A percentile compares a stretch with the other conserved stretches of the same genome.
These are phyloP conservation scores for Rhododendron mucronatum DNA, from an alignment of 148 eudicot genomes.

Conservation along the genomic window DNA sequence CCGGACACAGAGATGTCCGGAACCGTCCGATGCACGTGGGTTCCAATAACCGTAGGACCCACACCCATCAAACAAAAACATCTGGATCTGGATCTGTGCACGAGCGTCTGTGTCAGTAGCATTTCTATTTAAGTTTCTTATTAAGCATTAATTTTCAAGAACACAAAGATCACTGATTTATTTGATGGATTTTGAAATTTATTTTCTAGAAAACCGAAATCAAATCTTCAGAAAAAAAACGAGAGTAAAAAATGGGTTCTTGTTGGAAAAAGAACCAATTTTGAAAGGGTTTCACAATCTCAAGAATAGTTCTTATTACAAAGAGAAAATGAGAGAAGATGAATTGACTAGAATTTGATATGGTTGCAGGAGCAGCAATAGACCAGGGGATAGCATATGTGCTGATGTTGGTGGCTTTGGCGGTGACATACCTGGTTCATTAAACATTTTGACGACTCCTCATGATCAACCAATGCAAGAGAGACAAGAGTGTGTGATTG, in stretches of 20 bases:
- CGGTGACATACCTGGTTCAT: slow-evolving; percentile 22
- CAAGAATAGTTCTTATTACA: no score
- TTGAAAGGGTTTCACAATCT: not conserved
- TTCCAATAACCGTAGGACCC: not conserved
- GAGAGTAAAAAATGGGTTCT: not conserved
- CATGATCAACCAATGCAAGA: not conserved
- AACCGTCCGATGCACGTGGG: no score
- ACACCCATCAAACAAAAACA: not conserved
- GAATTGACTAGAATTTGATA: not conserved
- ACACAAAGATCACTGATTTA: not conserved
- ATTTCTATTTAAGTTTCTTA: not conserved
- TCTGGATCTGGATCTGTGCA: not conserved
- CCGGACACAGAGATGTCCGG: no score
- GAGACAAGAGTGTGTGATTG: not conserved
- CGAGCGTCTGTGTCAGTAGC: not conserved
- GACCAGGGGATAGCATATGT: slow-evolving; percentile 24
- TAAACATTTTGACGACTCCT: not conserved
- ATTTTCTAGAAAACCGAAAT: not conserved
- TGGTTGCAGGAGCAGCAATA: slow-evolving; percentile 15
- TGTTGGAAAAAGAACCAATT: not conserved
- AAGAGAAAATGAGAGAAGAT: not conserved
- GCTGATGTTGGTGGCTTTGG: slow-evolving; percentile 25
- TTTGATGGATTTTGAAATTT: not conserved
- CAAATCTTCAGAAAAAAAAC: not conserved
- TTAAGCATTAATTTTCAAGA: not conserved